Evolutionary conservation across 768 basidiomycete species (phyloP).

Genomic region (Tricholoma hemisulphureum): DNA sequence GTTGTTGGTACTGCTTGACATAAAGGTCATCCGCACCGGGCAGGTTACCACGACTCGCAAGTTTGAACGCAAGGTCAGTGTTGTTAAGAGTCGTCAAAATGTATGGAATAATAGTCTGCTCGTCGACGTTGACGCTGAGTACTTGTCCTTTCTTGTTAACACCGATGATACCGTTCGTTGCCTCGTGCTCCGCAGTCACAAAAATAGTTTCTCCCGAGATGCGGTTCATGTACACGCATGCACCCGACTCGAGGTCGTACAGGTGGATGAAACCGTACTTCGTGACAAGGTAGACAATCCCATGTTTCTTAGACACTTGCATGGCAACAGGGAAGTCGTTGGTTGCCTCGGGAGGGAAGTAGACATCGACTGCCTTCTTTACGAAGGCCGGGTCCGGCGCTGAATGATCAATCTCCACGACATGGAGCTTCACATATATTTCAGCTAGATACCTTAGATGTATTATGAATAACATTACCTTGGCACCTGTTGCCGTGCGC

Average conservation of each 20-base stretch:
- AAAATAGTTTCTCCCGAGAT: constrained; percentile 99
- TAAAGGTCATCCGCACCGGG: constrained; percentile 98
- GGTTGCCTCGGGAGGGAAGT: constrained; percentile 96
- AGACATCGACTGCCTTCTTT: constrained; percentile 98
- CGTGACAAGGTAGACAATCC: constrained; percentile 95
- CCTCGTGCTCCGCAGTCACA: constrained; percentile 95
- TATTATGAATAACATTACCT: constrained; percentile 52
- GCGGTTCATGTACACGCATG: constrained; percentile 99
- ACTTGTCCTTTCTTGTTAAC: constrained; percentile 99
- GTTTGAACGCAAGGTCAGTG: constrained; percentile 95
- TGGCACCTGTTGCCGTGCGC: constrained; percentile 94
- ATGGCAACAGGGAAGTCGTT: constrained; percentile 99
- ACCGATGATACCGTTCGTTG: constrained; percentile 92
- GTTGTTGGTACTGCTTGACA: constrained; percentile 87
- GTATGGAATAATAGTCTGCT: constrained; percentile 94
- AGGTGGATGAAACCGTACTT: constrained; percentile 99
- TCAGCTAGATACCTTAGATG: neutral
- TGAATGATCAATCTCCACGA: constrained; percentile 97
- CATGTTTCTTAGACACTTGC: constrained; percentile 97
- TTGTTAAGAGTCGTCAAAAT: constrained; percentile 93
- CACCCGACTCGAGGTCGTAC: constrained; percentile 95
- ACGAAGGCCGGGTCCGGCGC: constrained; percentile 89
- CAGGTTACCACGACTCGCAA: constrained; percentile 92
- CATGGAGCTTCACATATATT: constrained; percentile 69
- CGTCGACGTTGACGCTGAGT: constrained; percentile 94